phyloP scores from a whole-genome alignment of 352 stramenopile species.

The Aphanomyces euteiches region DNA sequence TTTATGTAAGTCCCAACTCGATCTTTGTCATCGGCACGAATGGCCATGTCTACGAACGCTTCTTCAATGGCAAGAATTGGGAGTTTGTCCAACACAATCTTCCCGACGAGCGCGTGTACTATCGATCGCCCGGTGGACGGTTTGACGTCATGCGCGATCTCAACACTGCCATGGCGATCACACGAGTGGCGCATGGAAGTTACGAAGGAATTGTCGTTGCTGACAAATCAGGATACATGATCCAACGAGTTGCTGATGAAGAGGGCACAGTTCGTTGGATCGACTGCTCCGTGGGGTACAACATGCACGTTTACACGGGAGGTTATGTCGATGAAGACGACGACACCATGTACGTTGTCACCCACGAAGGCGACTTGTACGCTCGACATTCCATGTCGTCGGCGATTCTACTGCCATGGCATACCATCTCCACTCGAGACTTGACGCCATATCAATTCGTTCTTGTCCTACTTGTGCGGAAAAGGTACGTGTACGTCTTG shows the following conservation, averaged over 20 bases:
- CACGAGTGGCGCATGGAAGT: not conserved
- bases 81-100: not conserved
- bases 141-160: not conserved
- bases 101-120: not conserved
- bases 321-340: not conserved
- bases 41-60: constrained; percentile 10
- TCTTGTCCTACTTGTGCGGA: not conserved
- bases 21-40: constrained; percentile 16
- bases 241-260: not conserved
- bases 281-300: not conserved
- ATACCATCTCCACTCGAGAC: not conserved
- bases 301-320: not conserved
- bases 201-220: constrained; percentile 3
- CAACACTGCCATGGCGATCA: not conserved
- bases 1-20: not conserved
- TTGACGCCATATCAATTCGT: not conserved
- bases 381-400: not conserved
- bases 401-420: not conserved
- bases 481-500: not conserved
- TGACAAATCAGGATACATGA: not conserved
- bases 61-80: constrained; percentile 11
- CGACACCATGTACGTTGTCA: not conserved
- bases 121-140: not conserved
- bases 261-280: not conserved
- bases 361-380: not conserved